Conservation (phyloP, 768 basidiomycete genomes). For the Calocybe indica region DNA sequence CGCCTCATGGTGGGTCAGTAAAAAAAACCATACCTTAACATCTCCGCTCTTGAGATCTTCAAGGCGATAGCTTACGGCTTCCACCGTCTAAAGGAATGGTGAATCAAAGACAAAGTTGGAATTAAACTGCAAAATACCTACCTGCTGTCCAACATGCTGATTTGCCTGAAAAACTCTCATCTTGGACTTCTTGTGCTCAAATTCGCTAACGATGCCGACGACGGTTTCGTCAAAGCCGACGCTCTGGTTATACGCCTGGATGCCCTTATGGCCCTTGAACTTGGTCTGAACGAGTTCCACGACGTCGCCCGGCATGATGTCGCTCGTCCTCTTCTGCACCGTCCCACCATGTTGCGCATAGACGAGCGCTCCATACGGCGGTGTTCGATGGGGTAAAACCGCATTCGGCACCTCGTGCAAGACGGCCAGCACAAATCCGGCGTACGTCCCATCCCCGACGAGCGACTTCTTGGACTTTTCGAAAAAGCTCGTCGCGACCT, state of each 20-base stretch:
- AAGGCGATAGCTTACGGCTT: constrained; percentile 78
- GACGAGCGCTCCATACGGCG: constrained; percentile 65
- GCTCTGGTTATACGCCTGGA: constrained; percentile 65
- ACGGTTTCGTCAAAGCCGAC: constrained; percentile 49
- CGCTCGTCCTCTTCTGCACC: constrained; percentile 70
- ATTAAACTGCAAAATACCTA: constrained; percentile 27
- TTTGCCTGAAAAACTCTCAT: constrained; percentile 83
- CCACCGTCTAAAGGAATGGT: constrained; percentile 40
- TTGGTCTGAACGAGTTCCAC: constrained; percentile 69
- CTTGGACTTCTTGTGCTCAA: constrained; percentile 85
- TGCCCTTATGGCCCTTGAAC: constrained; percentile 73
- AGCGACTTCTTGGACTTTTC: constrained; percentile 75
- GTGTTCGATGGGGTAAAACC: constrained; percentile 27
- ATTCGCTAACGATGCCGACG: constrained; percentile 74
- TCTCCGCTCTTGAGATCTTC: constrained; percentile 86
- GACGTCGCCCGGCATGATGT: constrained; percentile 85
- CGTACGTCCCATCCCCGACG: constrained; percentile 81
- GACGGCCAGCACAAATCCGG: constrained; percentile 69
- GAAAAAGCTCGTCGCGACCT: constrained; percentile 58
- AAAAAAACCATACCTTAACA: constrained; percentile 52
- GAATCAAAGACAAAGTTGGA: neutral
- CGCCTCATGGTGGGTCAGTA: neutral
- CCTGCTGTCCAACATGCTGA: constrained; percentile 79
- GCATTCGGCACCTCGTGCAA: constrained; percentile 64
- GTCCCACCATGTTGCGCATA: constrained; percentile 63